phyloP scores from a whole-genome alignment of 169 alveolate genomes.

The Eimeria sp. region DNA sequence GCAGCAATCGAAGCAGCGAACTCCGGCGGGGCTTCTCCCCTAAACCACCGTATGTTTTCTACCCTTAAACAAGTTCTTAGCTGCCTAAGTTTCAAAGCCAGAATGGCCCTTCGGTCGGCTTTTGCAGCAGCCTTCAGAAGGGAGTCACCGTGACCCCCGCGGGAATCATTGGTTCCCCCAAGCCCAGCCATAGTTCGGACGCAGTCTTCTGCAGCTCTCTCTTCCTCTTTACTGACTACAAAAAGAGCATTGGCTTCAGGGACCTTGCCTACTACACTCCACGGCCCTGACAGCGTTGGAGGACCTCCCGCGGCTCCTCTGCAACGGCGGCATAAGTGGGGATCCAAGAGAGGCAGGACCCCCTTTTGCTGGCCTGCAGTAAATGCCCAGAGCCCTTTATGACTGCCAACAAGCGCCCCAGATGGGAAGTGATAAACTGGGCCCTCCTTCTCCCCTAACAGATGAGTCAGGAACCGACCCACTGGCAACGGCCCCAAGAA shows the following conservation, averaged over 20 bases:
- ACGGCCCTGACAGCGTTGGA: constrained; percentile 72
- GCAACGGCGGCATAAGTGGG: constrained; percentile 68
- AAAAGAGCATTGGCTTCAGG: constrained; percentile 79
- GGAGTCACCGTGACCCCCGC: not conserved
- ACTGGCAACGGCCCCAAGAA: constrained; percentile 87
- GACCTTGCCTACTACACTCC: constrained; percentile 76
- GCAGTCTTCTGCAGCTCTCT: constrained; percentile 53
- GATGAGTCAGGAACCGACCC: constrained; percentile 75
- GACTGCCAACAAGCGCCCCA: constrained; percentile 85
- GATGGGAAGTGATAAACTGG: constrained; percentile 86
- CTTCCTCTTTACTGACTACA: constrained; percentile 71
- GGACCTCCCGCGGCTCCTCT: constrained; percentile 53
- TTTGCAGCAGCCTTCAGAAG: constrained; percentile 45
- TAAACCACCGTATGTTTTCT: constrained; percentile 56
- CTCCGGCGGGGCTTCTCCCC: constrained; percentile 29
- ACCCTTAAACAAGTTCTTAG: constrained; percentile 59
- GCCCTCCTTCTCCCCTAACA: constrained; percentile 86
- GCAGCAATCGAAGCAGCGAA: constrained; percentile 18
- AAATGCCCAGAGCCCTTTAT: constrained; percentile 87
- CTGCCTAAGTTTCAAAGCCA: constrained; percentile 64
- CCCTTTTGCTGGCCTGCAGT: constrained; percentile 89
- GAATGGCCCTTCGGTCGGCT: constrained; percentile 34
- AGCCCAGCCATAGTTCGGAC: not conserved
- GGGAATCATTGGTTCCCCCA: not conserved
- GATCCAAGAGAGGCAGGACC: constrained; percentile 82